Evolutionary conservation across 768 basidiomycete species (phyloP), one percentile per base, ranked within the genome.

Genomic region (Suillus discolor): DNA sequence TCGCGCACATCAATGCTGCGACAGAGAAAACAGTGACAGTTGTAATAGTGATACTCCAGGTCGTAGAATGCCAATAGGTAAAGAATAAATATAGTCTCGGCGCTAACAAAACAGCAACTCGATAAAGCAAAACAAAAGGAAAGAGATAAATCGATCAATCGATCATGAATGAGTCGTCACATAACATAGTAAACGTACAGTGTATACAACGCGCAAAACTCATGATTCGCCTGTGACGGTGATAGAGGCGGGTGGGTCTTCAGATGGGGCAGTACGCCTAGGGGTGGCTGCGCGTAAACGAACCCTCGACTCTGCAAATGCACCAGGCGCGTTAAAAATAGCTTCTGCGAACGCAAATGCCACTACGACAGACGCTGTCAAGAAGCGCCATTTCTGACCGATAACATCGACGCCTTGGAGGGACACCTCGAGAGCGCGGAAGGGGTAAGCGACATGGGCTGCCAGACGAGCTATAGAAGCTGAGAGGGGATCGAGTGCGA

Each of bases 271-370:
- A 5, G 61, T 61, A 47, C 75, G 72, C 61, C 69, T 71, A 7
- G 75, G 64, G 20, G 75, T 72, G 8, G 63, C 31, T 31, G 63
- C 74, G 42, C 71, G 68, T 42, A 61, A 70, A 47, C 73, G 73
- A 13, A 53, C 61, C 57, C 75, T 77, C 28, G 70, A 70, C 54
- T 77, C 73, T n/a, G 73, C 72, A 66, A 74, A 77, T 18, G 77
- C 79, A 8, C 72, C 65, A 18, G 87, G 87, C 0, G 85, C 83
- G 11, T 69, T 72, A 23, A 80, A 79, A 62, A 91, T 84, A 0
- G 86, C 87, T 73, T 91, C 90, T 1, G 89, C 85, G 68, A 90
- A 88, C 3, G 90, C 86, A 70, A 90, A 89, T 0, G 87, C 87
- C 13, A 88, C 81, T 11, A 82, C 81, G 38, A 90, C 76, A 6